Percentiles rank a stretch among this genome's conserved stretches.
These are phyloP conservation scores for Jatropha curcas DNA, from an alignment of 345 rosid genomes.

Conservation along the genomic window DNA sequence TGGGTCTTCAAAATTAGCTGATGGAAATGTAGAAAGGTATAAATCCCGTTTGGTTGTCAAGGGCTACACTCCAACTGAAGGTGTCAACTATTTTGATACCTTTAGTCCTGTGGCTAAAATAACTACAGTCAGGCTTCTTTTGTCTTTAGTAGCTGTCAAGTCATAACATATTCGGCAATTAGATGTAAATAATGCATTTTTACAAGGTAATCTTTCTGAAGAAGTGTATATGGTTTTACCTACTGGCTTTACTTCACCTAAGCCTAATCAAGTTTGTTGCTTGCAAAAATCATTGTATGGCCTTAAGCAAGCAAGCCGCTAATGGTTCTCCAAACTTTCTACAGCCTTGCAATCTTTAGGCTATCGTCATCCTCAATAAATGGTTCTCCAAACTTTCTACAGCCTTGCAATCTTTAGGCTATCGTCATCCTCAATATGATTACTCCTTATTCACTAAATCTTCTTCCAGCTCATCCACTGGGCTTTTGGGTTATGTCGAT, in stretches of 20 bases:
- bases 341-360: not conserved
- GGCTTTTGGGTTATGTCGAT: no score
- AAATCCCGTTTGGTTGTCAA: not conserved
- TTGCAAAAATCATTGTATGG: not conserved
- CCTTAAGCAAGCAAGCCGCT: not conserved
- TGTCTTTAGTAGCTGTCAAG: not conserved
- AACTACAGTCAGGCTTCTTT: not conserved
- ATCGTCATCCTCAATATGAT: no score
- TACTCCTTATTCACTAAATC: no score
- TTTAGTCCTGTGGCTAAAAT: not conserved
- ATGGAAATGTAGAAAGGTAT: not conserved
- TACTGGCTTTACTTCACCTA: not conserved
- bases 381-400: not conserved
- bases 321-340: not conserved
- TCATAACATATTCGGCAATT: not conserved
- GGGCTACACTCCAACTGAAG: not conserved
- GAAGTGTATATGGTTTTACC: not conserved
- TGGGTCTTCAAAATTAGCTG: not conserved
- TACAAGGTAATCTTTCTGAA: not conserved
- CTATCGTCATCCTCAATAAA: not conserved
- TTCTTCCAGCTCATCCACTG: no score
- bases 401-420: not conserved
- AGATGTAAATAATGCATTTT: not conserved
- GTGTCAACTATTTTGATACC: not conserved
- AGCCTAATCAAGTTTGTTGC: not conserved